A percentile compares a stretch with the other conserved stretches of the same genome.
phyloP scores from a whole-genome alignment of 257 asterid species.

The Nyctanthes arbortristis region DNA sequence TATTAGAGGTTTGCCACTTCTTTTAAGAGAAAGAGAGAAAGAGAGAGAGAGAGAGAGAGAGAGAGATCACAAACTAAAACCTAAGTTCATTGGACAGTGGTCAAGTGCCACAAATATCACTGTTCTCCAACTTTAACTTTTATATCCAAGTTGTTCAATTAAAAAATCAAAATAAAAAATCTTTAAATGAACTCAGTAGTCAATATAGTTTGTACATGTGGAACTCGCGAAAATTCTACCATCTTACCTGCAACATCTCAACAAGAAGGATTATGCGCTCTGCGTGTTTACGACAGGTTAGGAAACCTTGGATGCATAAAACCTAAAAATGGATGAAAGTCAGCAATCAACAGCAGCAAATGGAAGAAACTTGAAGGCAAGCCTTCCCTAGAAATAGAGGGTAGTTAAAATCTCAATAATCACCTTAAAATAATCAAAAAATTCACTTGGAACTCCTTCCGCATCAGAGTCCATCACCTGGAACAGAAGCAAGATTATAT shows the following conservation, averaged over 20 bases:
- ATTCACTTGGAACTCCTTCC: conserved; percentile 98
- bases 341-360: conserved; percentile 1
- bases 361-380: background rate
- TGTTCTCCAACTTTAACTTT: background rate
- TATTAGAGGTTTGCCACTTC: background rate
- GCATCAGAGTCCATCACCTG: conserved; percentile 99
- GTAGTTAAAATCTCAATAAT: conserved; percentile 13
- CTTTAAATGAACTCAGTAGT: background rate
- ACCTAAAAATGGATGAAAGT: conserved; percentile 33
- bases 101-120: background rate
- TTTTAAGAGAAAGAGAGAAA: background rate
- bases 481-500: conserved; percentile 28
- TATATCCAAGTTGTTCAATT: background rate
- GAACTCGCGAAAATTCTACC: background rate
- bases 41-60: too few relatives aligned
- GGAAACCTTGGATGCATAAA: conserved; percentile 92
- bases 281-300: conserved; percentile 96
- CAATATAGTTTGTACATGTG: background rate
- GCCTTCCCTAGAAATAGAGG: background rate
- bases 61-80: background rate
- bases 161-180: background rate
- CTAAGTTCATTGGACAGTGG: background rate
- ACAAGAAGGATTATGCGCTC: conserved; percentile 96
- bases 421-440: conserved; percentile 95
- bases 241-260: conserved; percentile 61